Evolutionary conservation across 768 basidiomycete genomes (phyloP).

Genomic region (Tricholoma bakamatsutake): DNA sequence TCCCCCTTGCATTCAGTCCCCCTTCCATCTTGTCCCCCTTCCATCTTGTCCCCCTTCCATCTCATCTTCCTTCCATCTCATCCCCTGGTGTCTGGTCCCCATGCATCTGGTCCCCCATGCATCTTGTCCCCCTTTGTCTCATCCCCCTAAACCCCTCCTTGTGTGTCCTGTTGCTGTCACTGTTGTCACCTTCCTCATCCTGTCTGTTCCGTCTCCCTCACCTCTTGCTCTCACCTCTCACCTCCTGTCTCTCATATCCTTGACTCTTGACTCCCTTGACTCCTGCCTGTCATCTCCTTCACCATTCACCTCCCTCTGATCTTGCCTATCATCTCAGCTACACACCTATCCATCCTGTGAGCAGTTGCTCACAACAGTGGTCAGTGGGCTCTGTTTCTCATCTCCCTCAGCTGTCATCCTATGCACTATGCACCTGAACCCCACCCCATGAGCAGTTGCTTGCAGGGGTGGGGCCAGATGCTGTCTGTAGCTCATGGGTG

Average conservation of each 20-base stretch:
- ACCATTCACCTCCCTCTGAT: no score
- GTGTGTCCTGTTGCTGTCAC: no score
- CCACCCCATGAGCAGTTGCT: not conserved
- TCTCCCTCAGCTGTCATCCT: no score
- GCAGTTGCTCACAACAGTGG: not conserved
- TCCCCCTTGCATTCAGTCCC: no score
- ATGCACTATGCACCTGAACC: not conserved
- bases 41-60: not conserved
- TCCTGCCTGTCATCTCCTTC: not conserved
- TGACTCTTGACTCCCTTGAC: not conserved
- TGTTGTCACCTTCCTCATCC: no score
- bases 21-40: no score
- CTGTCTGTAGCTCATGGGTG: not conserved
- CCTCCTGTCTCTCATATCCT: not conserved
- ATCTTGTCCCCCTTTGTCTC: no score
- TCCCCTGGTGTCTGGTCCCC: no score
- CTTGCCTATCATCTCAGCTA: no score
- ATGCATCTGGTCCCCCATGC: no score
- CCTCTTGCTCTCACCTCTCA: not conserved
- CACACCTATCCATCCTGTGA: no score
- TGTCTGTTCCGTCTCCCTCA: not conserved
- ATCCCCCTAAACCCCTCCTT: not conserved
- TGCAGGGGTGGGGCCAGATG: not conserved
- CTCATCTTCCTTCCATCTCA: not conserved
- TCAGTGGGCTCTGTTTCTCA: not conserved